These are phyloP conservation scores for Kuraishia capsulata DNA, from an alignment of 805 yeast genomes.

Conservation along the genomic window DNA sequence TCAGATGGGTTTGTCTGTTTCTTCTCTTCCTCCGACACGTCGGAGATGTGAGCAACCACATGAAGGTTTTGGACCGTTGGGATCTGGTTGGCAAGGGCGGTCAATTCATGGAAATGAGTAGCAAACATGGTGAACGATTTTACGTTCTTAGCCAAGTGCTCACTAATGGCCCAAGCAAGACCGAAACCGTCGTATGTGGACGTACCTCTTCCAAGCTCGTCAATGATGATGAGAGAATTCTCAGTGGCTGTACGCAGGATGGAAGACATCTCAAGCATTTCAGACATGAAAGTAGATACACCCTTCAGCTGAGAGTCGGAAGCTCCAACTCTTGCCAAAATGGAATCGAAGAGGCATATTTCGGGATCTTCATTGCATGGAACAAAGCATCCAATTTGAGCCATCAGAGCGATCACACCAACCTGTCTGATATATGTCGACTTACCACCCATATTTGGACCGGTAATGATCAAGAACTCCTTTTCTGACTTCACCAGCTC, in stretches of 20 bases:
- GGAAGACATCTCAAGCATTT: slow-evolving; percentile 89
- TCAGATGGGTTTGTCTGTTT: slow-evolving; percentile 20
- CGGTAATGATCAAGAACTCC: slow-evolving; percentile 81
- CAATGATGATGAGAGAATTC: slow-evolving; percentile 79
- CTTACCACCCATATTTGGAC: slow-evolving; percentile 98
- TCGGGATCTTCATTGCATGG: slow-evolving; percentile 49
- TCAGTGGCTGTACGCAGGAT: slow-evolving; percentile 72
- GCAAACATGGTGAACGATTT: slow-evolving; percentile 85
- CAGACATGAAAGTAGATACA: slow-evolving; percentile 93
- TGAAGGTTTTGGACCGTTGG: slow-evolving; percentile 72
- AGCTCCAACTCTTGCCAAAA: slow-evolving; percentile 96
- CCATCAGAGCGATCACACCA: slow-evolving; percentile 80
- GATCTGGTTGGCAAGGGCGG: slow-evolving; percentile 60
- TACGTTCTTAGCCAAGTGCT: slow-evolving; percentile 63
- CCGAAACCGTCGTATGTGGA: slow-evolving; percentile 97
- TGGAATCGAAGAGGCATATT: slow-evolving; percentile 79
- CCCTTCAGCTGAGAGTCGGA: slow-evolving; percentile 97
- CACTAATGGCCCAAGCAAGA: slow-evolving; percentile 93
- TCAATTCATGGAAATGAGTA: slow-evolving; percentile 95
- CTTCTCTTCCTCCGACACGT: slow-evolving; percentile 18
- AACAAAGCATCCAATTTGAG: slow-evolving; percentile 83
- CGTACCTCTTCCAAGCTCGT: slow-evolving; percentile 94
- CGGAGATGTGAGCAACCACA: slow-evolving; percentile 85
- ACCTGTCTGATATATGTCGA: slow-evolving; percentile 87
- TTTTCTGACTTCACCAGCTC: slow-evolving; percentile 41